Conservation (phyloP, 208 protist genomes). For the Spongospora subterranea region DNA sequence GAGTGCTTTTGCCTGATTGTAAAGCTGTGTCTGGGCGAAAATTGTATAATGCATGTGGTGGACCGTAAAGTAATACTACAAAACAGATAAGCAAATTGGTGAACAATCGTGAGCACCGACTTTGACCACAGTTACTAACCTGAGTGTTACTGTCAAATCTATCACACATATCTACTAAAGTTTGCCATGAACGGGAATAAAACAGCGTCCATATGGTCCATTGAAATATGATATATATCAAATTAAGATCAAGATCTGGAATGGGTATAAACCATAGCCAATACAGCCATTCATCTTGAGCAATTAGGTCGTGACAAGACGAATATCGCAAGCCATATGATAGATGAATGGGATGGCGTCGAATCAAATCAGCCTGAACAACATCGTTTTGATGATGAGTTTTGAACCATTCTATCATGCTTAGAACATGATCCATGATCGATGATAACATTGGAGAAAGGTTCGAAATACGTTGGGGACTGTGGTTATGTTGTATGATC, state of each 20-base stretch:
- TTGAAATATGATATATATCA: not conserved
- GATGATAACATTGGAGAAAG: too few relatives aligned
- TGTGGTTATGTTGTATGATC: too few relatives aligned
- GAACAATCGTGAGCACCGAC: too few relatives aligned
- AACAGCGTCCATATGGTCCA: conserved; percentile 30
- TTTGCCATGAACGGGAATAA: not conserved
- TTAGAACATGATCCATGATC: too few relatives aligned
- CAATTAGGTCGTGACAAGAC: not conserved
- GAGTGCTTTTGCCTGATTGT: not conserved
- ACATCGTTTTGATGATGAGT: too few relatives aligned
- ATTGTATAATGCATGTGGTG: not conserved
- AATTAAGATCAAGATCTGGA: not conserved
- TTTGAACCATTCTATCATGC: too few relatives aligned
- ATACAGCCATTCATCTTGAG: not conserved
- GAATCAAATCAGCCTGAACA: too few relatives aligned
- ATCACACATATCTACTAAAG: not conserved
- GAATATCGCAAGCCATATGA: not conserved
- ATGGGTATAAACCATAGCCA: conserved; percentile 43
- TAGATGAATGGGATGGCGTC: too few relatives aligned
- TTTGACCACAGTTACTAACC: too few relatives aligned
- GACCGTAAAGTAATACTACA: not conserved
- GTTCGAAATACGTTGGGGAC: too few relatives aligned
- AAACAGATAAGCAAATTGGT: too few relatives aligned
- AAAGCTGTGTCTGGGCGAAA: not conserved
- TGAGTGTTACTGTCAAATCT: not conserved